Conservation (phyloP, 345 rosid species). For the Populus euphratica region DNA sequence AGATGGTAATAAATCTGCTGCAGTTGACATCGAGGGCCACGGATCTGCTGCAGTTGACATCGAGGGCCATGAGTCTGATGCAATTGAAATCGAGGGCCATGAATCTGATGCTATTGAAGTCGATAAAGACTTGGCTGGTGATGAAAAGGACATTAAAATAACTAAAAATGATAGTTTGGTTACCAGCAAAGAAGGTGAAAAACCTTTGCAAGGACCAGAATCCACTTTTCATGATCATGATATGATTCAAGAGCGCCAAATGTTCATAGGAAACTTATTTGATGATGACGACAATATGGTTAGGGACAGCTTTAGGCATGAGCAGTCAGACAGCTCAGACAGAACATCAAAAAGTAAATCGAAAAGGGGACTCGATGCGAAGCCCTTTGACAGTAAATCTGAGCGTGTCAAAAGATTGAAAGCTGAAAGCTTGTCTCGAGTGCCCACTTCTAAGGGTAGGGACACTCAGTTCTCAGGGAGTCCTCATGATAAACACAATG, state of each 20-base stretch:
- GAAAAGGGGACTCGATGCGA: conserved; percentile 43
- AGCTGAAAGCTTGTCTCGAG: conserved; percentile 44
- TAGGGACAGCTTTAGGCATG: conserved; percentile 43
- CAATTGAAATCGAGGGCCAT: conserved; percentile 45
- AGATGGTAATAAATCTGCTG: conserved; percentile 35
- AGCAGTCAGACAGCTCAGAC: conserved; percentile 48
- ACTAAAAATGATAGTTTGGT: conserved; percentile 20
- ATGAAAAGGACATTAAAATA: conserved; percentile 53
- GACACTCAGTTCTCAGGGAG: conserved; percentile 36
- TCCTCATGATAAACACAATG: conserved; percentile 29
- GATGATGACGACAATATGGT: conserved; percentile 55
- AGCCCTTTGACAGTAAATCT: conserved; percentile 41
- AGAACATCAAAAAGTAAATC: conserved; percentile 45
- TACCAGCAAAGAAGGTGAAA: conserved; percentile 20
- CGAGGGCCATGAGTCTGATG: conserved; percentile 43
- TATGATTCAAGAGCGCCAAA: conserved; percentile 48
- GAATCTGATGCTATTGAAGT: conserved; percentile 42
- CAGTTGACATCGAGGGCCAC: conserved; percentile 27
- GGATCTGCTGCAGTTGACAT: conserved; percentile 39
- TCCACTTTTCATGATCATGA: conserved; percentile 36
- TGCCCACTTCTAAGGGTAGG: conserved; percentile 41
- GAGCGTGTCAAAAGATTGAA: conserved; percentile 48
- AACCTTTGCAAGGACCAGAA: conserved; percentile 32
- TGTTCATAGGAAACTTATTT: conserved; percentile 73
- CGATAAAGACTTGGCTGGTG: conserved; percentile 52